Base-by-base conservation (phyloP, 2,329 filamentous ascomycete genomes). In the Fusarium denticulatum region DNA sequence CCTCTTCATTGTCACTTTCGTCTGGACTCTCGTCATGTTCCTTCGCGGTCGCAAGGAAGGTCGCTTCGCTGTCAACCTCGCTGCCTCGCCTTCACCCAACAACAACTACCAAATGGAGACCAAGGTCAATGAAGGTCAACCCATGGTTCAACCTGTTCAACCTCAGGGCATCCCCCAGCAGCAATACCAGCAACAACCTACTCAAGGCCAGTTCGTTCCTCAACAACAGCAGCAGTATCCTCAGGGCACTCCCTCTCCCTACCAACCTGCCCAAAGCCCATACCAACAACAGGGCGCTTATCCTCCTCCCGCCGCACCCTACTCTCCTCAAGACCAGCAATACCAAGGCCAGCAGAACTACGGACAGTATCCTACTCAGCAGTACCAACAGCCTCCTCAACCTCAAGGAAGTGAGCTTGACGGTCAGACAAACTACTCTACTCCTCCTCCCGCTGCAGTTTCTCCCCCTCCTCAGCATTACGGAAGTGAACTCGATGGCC, bases 1-100 rank as follows among this genome's bases (percentile, higher is more conserved):
- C 26, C 77, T 84, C 14, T 85, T 83, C 67, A 79, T 84, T 39
- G 80, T 76, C 15, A 80, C 80, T 39, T 82, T 84, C 32, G 77
- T 79, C 60, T 83, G 79, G 79, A 81, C 79, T 36, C 60, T 83
- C 10, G 55, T 82, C 30, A 73, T 77, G 67, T 84, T 81, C 73
- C 58, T 84, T 42, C 68, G 73, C 1, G 81, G 79, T n/a, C 83
- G 83, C 64, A 85, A 83, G 76, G 63, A 82, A 16, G 81, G 81
- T 18, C 81, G 80, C 45, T 83, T 82, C 73, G 71, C 77, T 15
- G 52, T 79, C n/a, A 60, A 67, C 32, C 60, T 59, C 22, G 71
- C 60, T 15, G 36, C 70, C 7, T 40, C 67, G 1, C 60, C 56
- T 24, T 62, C 68, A 2, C 70, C 69, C 24, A 72, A 69, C 61